Base-by-base conservation (phyloP, 2,329 filamentous ascomycete species). In the Neonectria sp. region DNA sequence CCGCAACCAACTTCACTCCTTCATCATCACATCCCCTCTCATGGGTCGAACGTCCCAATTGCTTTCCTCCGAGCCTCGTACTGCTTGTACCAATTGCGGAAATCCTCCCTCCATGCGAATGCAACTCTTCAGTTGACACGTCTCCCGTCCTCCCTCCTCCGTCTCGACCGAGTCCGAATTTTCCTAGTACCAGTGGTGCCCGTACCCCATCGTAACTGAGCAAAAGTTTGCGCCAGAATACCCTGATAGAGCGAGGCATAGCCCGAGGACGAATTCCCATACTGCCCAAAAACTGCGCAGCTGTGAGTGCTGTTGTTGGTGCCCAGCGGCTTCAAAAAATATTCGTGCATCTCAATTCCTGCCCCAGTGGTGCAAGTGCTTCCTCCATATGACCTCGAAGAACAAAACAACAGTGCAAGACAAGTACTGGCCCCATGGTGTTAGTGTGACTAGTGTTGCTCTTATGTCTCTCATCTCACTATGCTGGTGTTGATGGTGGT, bases 1-100 rank as follows among this genome's bases (percentile, higher is more conserved):
- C 60, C 68, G 62, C 60, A 65, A 45, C 15, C 65, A 68, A 70
- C 62, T 63, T 68, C 51, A 55, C 48, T 73, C 70, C 65, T 71
- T 55, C 73, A 75, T 65, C 73, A 73, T 74, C 71, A 56, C 25
- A 21, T 49, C 15, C 52, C 45, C 35, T 27, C 6, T 15, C 46
- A 21, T 6, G 11, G 6, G 29, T 37, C 46, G 21, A 40, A 13
- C 6, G 17, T 15, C 21, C 31, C 21, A 49, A 58, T 25, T 6
- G 6, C 24, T 15, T 49, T 31, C 31, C 56, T n/a, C 55, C 17
- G 25, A 56, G 5, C 45, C 40, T 25, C n/a, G 4, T 13, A 7
- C 15, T 35, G 17, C 29, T 17, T 29, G 25, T 51, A 17, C 17
- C 4, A 12, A 33, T 52, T 21, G 4, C n/a, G 12, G 27, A 11